These are phyloP conservation scores for Voacanga thouarsii DNA, from an alignment of 257 asterid genomes.

Conservation along the genomic window DNA sequence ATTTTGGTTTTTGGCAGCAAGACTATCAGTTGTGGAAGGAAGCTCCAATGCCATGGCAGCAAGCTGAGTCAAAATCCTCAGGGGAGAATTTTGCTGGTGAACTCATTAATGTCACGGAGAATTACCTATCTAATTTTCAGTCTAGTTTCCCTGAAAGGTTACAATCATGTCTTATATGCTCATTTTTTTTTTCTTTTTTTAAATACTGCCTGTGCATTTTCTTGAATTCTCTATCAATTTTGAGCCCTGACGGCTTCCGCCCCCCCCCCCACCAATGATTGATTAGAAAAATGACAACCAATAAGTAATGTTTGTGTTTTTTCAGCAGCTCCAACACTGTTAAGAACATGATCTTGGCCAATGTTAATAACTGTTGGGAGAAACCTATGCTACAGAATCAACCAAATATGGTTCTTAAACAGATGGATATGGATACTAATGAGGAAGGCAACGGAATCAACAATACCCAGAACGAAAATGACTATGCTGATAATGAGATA, in stretches of 20 bases:
- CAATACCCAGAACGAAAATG: not conserved
- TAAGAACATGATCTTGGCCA: not conserved
- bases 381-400: not conserved
- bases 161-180: not conserved
- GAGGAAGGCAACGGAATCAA: not conserved
- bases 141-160: not conserved
- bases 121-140: not conserved
- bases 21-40: not conserved
- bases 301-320: not conserved
- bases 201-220: no score
- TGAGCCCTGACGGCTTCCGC: no score
- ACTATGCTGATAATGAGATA: not conserved
- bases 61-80: not conserved
- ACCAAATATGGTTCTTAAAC: not conserved
- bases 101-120: not conserved
- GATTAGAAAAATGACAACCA: not conserved
- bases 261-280: no score
- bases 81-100: not conserved
- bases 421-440: not conserved
- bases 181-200: not conserved
- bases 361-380: not conserved
- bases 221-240: no score
- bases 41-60: not conserved
- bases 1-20: not conserved
- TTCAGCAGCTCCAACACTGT: not conserved